Conservation (phyloP, 805 yeast species). For the Ogataea angusta region DNA sequence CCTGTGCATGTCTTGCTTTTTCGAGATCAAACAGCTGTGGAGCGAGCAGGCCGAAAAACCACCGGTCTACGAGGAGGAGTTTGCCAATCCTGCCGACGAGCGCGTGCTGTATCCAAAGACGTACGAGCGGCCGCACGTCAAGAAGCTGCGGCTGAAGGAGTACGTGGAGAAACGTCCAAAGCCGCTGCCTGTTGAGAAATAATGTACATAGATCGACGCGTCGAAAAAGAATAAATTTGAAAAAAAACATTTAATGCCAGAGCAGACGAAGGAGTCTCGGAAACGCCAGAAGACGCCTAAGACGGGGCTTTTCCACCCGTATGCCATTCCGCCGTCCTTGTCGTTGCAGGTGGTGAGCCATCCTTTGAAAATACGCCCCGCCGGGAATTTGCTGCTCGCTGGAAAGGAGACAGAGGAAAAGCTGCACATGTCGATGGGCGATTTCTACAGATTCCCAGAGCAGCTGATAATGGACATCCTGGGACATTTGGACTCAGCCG, state of each 20-base stretch:
- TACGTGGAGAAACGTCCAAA: slow-evolving; percentile 54
- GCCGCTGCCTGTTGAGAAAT: slow-evolving; percentile 48
- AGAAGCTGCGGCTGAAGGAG: slow-evolving; percentile 49
- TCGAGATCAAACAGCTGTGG: slow-evolving; percentile 75
- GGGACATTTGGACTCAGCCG: slow-evolving; percentile 43
- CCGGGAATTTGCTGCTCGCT: slow-evolving; percentile 52
- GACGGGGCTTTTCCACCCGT: slow-evolving; percentile 9
- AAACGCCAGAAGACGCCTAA: slow-evolving; percentile 5
- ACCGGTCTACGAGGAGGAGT: slow-evolving; percentile 38
- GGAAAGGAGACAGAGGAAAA: slow-evolving; percentile 15
- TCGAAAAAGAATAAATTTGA: slow-evolving; percentile 5
- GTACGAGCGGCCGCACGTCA: slow-evolving; percentile 42
- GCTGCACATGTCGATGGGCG: slow-evolving; percentile 47
- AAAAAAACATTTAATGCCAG: slow-evolving; percentile 1
- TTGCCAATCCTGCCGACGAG: slow-evolving; percentile 56
- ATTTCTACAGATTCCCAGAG: slow-evolving; percentile 52
- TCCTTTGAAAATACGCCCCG: slow-evolving; percentile 71
- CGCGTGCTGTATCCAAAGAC: slow-evolving; percentile 73
- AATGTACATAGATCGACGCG: slow-evolving; percentile 15
- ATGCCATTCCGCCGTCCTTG: slow-evolving; percentile 20
- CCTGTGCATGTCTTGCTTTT: slow-evolving; percentile 89
- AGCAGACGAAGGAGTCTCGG: not conserved
- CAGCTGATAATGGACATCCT: slow-evolving; percentile 57
- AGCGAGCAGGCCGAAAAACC: slow-evolving; percentile 33
- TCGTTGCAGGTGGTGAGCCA: slow-evolving; percentile 41